phyloP scores from a whole-genome alignment of 306 rosid genomes.

The Glycine tomentella region DNA sequence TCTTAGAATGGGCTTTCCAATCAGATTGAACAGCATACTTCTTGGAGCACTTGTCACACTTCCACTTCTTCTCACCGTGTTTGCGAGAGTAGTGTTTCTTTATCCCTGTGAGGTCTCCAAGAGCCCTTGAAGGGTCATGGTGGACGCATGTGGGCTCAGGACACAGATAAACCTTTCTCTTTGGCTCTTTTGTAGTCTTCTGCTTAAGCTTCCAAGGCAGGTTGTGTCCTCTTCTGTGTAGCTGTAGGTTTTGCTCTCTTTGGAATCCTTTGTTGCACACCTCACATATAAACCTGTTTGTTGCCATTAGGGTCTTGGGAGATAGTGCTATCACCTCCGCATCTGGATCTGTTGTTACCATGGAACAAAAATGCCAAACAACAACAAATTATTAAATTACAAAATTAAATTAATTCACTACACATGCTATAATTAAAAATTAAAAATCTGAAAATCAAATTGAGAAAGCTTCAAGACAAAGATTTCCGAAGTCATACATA shows the following conservation, averaged over 20 bases:
- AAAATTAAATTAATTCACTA: not conserved
- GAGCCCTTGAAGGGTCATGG: conserved; percentile 92
- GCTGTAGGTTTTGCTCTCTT: conserved; percentile 96
- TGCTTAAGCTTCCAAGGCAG: conserved; percentile 97
- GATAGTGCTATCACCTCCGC: conserved; percentile 96
- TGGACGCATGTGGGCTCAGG: conserved; percentile 97
- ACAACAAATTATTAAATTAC: conserved; percentile 53
- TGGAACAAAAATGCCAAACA: conserved; percentile 55
- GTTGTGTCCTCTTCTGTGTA: conserved; percentile 99
- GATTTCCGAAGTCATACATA: conserved; percentile 13
- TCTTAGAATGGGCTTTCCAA: conserved; percentile 91
- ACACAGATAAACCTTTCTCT: conserved; percentile 87
- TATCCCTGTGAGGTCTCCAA: conserved; percentile 91
- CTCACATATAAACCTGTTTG: conserved; percentile 97
- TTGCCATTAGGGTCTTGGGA: conserved; percentile 98
- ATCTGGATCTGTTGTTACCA: conserved; percentile 79
- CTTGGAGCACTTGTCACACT: conserved; percentile 89
- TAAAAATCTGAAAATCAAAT: not conserved
- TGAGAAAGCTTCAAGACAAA: conserved; percentile 43
- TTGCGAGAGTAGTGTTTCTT: conserved; percentile 86
- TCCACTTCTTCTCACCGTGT: conserved; percentile 91
- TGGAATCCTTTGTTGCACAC: conserved; percentile 97
- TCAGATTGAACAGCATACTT: conserved; percentile 91
- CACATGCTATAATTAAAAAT: not conserved
- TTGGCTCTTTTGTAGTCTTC: conserved; percentile 86